Conservation (phyloP, 306 rosid species). For the Fragaria ananassa region DNA sequence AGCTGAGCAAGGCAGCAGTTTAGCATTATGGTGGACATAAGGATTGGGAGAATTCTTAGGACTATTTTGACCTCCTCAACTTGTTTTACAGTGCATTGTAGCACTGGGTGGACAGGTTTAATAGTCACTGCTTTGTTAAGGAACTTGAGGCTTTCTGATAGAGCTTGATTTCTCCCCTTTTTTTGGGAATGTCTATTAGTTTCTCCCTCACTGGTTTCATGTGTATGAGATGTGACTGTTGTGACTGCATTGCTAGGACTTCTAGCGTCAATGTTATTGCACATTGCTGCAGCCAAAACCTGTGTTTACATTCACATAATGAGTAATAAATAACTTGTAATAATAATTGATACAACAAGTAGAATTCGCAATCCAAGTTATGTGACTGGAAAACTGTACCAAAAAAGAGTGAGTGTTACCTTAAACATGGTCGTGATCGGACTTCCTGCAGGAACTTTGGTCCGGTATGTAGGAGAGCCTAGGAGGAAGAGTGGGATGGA, state of each 20-base stretch:
- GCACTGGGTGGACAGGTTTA: slow-evolving; percentile 40
- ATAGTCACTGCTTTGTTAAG: slow-evolving; percentile 45
- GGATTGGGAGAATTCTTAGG: slow-evolving; percentile 57
- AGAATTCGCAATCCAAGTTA: neutral
- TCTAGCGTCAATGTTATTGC: slow-evolving; percentile 28
- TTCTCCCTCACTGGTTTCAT: slow-evolving; percentile 26
- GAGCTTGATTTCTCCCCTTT: slow-evolving; percentile 20
- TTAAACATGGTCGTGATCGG: slow-evolving; percentile 66
- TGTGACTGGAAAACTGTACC: slow-evolving; percentile 5
- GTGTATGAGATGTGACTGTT: slow-evolving; percentile 32
- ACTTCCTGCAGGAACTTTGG: slow-evolving; percentile 63
- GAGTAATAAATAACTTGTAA: neutral
- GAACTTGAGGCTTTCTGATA: slow-evolving; percentile 47
- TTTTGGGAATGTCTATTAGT: slow-evolving; percentile 14
- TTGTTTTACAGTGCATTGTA: slow-evolving; percentile 53
- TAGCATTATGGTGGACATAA: slow-evolving; percentile 65
- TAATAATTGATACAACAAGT: neutral
- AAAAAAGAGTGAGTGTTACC: slow-evolving; percentile 34
- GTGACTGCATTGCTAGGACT: slow-evolving; percentile 40
- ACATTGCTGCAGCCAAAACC: slow-evolving; percentile 70
- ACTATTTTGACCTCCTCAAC: slow-evolving; percentile 68
- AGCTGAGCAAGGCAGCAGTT: slow-evolving; percentile 85
- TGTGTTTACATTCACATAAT: slow-evolving; percentile 8
- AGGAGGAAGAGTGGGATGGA: slow-evolving; percentile 75
- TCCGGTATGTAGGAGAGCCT: slow-evolving; percentile 60